Conservation (phyloP, 1,284 basidiomycete genomes). For the Pterulicium gracile region DNA sequence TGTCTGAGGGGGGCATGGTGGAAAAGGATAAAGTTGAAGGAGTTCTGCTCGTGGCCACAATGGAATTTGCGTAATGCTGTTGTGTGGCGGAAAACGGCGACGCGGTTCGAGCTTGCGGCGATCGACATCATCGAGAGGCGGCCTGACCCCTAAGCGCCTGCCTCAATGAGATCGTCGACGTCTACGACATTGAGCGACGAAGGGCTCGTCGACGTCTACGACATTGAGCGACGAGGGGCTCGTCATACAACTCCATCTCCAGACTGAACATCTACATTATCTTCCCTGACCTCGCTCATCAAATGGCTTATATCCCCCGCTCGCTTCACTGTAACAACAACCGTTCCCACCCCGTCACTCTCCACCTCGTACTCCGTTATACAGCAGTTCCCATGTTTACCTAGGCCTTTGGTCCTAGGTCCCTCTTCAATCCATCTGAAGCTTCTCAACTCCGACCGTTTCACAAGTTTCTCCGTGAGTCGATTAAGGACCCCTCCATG, state of each 20-base stretch:
- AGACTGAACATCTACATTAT: conserved; percentile 50
- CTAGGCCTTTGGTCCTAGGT: conserved; percentile 32
- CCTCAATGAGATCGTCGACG: no score
- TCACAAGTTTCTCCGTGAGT: conserved; percentile 42
- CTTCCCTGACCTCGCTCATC: conserved; percentile 22
- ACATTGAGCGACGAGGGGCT: no score
- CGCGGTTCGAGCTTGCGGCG: no score
- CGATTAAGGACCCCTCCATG: conserved; percentile 38
- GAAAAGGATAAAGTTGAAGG: neutral
- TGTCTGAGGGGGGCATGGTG: conserved; percentile 1
- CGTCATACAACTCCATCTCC: no score
- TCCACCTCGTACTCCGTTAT: conserved; percentile 48
- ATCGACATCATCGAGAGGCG: neutral
- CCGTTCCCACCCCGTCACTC: conserved; percentile 15
- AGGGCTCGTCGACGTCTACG: no score
- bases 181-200: no score
- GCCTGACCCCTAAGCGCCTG: no score
- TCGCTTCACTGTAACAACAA: conserved; percentile 38
- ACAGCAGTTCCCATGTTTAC: conserved; percentile 43
- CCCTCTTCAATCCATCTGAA: no score
- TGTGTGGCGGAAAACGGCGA: no score
- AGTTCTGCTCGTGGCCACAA: neutral
- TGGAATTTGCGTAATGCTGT: no score
- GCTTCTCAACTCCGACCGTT: no score
- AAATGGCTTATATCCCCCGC: conserved; percentile 51